These are phyloP conservation scores for Oidium heveae DNA, from an alignment of 2,329 filamentous ascomycete species.

Conservation along the genomic window DNA sequence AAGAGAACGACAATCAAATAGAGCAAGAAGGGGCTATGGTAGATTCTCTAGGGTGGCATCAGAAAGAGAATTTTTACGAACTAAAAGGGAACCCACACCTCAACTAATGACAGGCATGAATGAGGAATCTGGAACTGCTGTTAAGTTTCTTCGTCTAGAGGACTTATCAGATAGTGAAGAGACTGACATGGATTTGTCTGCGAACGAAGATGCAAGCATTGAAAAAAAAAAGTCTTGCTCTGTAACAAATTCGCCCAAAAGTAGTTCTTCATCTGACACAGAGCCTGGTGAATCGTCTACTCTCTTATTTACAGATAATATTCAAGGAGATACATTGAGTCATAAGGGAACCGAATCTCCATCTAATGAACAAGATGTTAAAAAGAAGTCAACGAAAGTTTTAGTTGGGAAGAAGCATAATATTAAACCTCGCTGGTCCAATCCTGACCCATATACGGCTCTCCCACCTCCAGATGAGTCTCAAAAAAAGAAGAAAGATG, in stretches of 20 bases:
- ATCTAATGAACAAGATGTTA: not conserved
- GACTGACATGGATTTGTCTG: slow-evolving; percentile 34
- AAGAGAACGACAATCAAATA: slow-evolving; percentile 2
- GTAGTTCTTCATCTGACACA: not conserved
- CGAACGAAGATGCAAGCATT: slow-evolving; percentile 16
- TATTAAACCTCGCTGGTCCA: slow-evolving; percentile 59
- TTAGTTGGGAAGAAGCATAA: slow-evolving; percentile 17
- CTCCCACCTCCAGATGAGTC: slow-evolving; percentile 56
- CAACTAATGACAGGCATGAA: slow-evolving; percentile 15
- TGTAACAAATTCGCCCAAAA: not conserved
- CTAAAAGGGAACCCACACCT: slow-evolving; percentile 15
- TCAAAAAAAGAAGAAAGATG: slow-evolving; percentile 53
- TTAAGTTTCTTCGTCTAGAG: slow-evolving; percentile 28
- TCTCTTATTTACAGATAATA: not conserved
- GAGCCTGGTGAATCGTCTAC: not conserved
- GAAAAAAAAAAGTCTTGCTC: slow-evolving; percentile 4
- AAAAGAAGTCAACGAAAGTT: slow-evolving; percentile 19
- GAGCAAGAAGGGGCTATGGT: slow-evolving; percentile 8
- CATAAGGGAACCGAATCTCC: not conserved
- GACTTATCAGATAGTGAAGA: slow-evolving; percentile 37
- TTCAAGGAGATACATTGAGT: not conserved
- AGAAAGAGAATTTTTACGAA: slow-evolving; percentile 13
- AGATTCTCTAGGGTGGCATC: slow-evolving; percentile 10
- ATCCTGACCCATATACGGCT: slow-evolving; percentile 79
- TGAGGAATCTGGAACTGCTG: slow-evolving; percentile 10